Conservation (phyloP, 257 asterid species). For the Cordia subcordata region DNA sequence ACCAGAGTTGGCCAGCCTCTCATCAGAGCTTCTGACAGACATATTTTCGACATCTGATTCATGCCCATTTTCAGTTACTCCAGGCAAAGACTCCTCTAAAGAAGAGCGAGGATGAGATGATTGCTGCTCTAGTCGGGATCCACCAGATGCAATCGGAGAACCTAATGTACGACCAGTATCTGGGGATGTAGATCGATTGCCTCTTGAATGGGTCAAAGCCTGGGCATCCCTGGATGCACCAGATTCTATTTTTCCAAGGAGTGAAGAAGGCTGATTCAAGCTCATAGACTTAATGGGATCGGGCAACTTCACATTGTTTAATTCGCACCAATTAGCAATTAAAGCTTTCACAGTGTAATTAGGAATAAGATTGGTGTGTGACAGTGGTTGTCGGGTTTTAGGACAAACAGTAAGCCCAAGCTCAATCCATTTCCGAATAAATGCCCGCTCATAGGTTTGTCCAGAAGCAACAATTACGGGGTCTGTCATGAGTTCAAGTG, state of each 20-base stretch:
- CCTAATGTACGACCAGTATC: slow-evolving; percentile 18
- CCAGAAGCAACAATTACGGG: slow-evolving; percentile 39
- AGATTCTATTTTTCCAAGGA: slow-evolving; percentile 18
- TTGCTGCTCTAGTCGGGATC: slow-evolving; percentile 15
- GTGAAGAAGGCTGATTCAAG: slow-evolving; percentile 28
- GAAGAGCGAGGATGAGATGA: slow-evolving; percentile 19
- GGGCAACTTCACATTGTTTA: slow-evolving; percentile 29
- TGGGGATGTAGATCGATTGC: slow-evolving; percentile 23
- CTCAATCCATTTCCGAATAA: slow-evolving; percentile 31
- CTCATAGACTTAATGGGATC: slow-evolving; percentile 24
- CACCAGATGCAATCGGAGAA: slow-evolving; percentile 23
- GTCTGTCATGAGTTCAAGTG: slow-evolving; percentile 40
- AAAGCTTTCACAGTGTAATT: slow-evolving; percentile 39
- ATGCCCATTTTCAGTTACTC: slow-evolving; percentile 14
- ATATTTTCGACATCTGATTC: slow-evolving; percentile 16
- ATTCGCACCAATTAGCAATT: slow-evolving; percentile 33
- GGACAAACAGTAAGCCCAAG: slow-evolving; percentile 40
- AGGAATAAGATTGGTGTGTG: slow-evolving; percentile 30
- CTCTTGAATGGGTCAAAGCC: slow-evolving; percentile 20
- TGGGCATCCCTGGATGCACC: slow-evolving; percentile 16
- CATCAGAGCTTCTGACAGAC: slow-evolving; percentile 20
- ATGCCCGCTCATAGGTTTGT: slow-evolving; percentile 36
- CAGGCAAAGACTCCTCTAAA: slow-evolving; percentile 28
- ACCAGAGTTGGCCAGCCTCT: slow-evolving; percentile 10
- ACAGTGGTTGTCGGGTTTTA: slow-evolving; percentile 31